phyloP scores from a whole-genome alignment of 805 yeast genomes.

The Lipomyces yamanashiensis region DNA sequence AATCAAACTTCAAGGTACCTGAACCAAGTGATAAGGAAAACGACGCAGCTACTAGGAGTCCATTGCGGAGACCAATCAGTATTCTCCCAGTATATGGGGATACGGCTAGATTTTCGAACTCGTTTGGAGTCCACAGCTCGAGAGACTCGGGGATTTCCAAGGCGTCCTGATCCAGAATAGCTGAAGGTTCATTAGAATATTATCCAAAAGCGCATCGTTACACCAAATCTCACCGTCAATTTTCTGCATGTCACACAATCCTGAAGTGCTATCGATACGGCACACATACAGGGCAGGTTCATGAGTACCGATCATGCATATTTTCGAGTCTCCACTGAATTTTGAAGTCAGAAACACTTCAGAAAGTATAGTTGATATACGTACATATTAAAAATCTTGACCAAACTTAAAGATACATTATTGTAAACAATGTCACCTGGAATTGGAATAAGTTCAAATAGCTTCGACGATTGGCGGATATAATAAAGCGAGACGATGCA shows the following conservation, averaged over 20 bases:
- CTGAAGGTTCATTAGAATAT: too few species aligned
- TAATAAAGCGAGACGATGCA: conserved; percentile 2
- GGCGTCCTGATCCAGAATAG: not conserved
- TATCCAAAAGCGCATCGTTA: too few species aligned
- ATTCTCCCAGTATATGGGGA: not conserved
- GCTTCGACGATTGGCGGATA: not conserved
- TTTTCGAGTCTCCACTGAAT: not conserved
- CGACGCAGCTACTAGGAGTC: conserved; percentile 3
- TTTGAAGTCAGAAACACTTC: not conserved
- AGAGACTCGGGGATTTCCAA: conserved; percentile 4
- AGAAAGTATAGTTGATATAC: not conserved
- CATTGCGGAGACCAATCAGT: conserved; percentile 28
- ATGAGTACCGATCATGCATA: conserved; percentile 27
- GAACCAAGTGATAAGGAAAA: not conserved
- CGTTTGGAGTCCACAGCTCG: not conserved
- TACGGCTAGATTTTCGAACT: not conserved
- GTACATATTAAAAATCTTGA: conserved; percentile 2
- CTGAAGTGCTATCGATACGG: not conserved
- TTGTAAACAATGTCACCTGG: not conserved
- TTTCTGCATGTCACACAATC: not conserved
- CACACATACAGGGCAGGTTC: conserved; percentile 10
- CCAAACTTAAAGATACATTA: not conserved
- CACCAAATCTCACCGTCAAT: not conserved
- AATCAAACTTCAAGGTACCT: not conserved
- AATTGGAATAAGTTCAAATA: not conserved